Evolutionary conservation across 176 grass and related monocot genomes (phyloP).

Genomic region (Eragrostis nindensis): DNA sequence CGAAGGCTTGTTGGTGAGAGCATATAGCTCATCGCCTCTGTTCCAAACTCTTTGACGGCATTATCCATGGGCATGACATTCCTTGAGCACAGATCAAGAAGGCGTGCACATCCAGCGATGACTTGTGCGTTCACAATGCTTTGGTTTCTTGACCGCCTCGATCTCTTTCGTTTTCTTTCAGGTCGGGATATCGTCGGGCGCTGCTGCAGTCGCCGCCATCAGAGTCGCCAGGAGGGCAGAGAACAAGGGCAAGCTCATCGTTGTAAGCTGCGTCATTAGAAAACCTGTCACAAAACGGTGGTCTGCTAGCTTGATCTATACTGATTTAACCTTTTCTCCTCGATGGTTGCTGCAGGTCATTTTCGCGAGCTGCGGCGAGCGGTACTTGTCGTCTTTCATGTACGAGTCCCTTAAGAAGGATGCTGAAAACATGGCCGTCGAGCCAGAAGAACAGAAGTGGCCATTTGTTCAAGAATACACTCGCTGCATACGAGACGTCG

Average conservation of each 20-base stretch:
- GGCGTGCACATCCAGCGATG: neutral
- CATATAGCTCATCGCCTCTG: neutral
- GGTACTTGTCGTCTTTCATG: conserved; percentile 48
- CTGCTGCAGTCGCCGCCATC: conserved; percentile 56
- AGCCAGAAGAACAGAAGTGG: neutral
- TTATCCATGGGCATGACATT: too few relatives aligned
- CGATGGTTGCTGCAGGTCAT: conserved; percentile 23
- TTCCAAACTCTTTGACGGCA: neutral
- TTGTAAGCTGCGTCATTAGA: conserved; percentile 49
- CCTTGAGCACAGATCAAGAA: neutral
- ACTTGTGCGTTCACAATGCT: neutral
- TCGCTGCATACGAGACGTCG: too few relatives aligned
- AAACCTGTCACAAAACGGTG: neutral
- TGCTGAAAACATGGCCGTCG: conserved; percentile 42
- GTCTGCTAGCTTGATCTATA: neutral
- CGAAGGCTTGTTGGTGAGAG: conserved; percentile 62
- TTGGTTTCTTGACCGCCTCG: neutral
- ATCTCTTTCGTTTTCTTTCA: conserved; percentile 11
- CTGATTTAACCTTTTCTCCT: neutral
- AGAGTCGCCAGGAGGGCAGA: conserved; percentile 52
- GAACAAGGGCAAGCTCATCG: conserved; percentile 70
- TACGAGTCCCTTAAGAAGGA: conserved; percentile 45
- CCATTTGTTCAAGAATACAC: neutral
- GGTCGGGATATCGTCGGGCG: conserved; percentile 86
- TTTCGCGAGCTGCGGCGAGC: conserved; percentile 52